Evolutionary conservation across 352 stramenopile species (phyloP).

Genomic region (Phytophthora brassicae): DNA sequence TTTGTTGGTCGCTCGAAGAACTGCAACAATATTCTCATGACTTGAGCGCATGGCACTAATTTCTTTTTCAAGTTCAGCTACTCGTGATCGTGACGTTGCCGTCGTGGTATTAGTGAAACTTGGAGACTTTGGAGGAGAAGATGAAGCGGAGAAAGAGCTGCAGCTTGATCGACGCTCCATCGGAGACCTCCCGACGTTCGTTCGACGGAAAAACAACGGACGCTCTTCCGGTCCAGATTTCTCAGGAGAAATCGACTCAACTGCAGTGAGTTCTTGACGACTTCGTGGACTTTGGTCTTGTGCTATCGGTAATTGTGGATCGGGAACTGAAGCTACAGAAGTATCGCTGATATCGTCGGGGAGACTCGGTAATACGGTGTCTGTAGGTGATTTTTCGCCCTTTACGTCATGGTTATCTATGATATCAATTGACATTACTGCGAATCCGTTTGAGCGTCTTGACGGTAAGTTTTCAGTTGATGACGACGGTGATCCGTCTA

Average conservation of each 20-base stretch:
- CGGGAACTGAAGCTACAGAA: constrained; percentile 17
- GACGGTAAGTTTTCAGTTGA: constrained; percentile 20
- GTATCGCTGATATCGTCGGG: constrained; percentile 17
- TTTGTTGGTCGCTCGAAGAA: constrained; percentile 69
- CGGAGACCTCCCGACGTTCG: constrained; percentile 34
- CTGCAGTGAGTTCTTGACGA: constrained; percentile 27
- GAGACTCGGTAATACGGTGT: constrained; percentile 7
- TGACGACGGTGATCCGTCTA: constrained; percentile 4
- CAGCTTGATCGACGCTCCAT: constrained; percentile 42
- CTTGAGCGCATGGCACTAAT: constrained; percentile 63
- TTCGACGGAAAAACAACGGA: constrained; percentile 45
- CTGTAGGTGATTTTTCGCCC: not conserved
- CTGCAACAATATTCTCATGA: constrained; percentile 70
- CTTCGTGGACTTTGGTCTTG: constrained; percentile 1
- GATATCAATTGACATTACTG: constrained; percentile 1
- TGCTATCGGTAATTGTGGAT: not conserved
- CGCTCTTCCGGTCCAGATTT: constrained; percentile 16
- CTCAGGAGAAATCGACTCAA: constrained; percentile 38
- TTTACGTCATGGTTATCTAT: constrained; percentile 9
- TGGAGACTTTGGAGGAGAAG: constrained; percentile 16
- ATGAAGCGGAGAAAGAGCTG: constrained; percentile 17
- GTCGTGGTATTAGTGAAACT: constrained; percentile 8
- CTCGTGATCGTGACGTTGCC: constrained; percentile 24
- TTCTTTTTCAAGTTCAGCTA: constrained; percentile 64
- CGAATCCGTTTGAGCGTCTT: constrained; percentile 15